Evolutionary conservation across 2,329 filamentous ascomycete genomes (phyloP), one percentile per base, ranked within the genome.

Genomic region (Aspergillus sp.): DNA sequence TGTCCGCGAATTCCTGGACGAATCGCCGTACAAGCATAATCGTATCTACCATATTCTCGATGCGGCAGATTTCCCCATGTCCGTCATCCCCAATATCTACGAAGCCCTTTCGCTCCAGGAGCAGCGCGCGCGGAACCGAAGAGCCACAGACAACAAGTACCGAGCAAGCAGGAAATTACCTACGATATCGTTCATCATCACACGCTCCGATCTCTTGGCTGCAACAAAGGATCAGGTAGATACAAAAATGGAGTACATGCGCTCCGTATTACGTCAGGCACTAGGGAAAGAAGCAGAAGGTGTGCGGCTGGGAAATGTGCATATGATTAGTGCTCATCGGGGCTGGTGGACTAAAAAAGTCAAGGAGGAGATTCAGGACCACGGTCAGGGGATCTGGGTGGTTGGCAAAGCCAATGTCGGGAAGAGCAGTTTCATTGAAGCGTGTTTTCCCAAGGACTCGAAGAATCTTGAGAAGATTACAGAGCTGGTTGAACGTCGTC

Each of bases 361-460:
- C 47, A 95, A 88, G 66, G 84, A 95, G 57, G 85, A 90, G 43
- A 90, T 98, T 42, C 90, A 83, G 78, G 72, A 83, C 39, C 81
- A 88, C 43, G 90, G 89, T 3, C 91, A 91, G 4, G 93, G 84
- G 13, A 85, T 87, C 13, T 98, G 93, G 91, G 84, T 98, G 76
- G 86, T 98, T 2, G 93, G 93, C n/a, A 97, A 95, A 68, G 89
- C 90, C 53, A 98, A 98, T 62, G 94, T 97, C 2, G 94, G 93
- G 20, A 98, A 98, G 70, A 97, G 91, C 59, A 85, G 86, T 61
- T 78, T 98, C 2, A 95, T 97, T 51, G 84, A 93, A 57, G 80
- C 83, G 4, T 82, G 96, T 6, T 95, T 90, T 60, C 91, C 94
- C 3, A 84, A 86, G 74, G 83, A 82, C 22, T 76, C 76, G 32